A percentile compares a stretch with the other conserved stretches of the same genome.
These are phyloP conservation scores for Claviceps capensis DNA, from an alignment of 2,329 filamentous ascomycete species.

Conservation along the genomic window DNA sequence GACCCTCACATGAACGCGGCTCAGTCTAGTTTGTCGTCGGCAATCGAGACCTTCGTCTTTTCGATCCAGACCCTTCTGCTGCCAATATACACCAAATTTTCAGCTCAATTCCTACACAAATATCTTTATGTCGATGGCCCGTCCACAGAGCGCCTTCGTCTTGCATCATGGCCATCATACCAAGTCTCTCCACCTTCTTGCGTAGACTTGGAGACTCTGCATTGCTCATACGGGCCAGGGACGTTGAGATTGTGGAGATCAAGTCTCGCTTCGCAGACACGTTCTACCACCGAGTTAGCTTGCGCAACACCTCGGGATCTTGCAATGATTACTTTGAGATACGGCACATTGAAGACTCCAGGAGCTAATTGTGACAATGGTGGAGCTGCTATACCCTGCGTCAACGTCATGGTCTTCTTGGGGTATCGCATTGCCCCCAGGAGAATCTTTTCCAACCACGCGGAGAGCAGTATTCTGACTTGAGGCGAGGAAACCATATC, in stretches of 20 bases:
- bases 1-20: background rate
- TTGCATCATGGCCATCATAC: background rate
- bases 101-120: conserved; percentile 9
- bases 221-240: conserved; percentile 18
- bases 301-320: background rate
- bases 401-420: conserved; percentile 10
- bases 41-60: background rate
- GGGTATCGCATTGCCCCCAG: conserved; percentile 12
- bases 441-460: conserved; percentile 14
- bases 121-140: background rate
- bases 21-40: background rate
- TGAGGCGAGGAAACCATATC: background rate
- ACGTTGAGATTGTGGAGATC: conserved; percentile 16
- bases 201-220: conserved; percentile 22
- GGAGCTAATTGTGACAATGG: conserved; percentile 18
- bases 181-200: conserved; percentile 13
- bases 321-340: conserved; percentile 18
- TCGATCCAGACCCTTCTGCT: conserved; percentile 1
- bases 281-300: conserved; percentile 10
- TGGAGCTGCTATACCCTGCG: conserved; percentile 7
- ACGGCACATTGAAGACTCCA: conserved; percentile 22
- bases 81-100: conserved; percentile 15
- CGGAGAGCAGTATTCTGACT: background rate
- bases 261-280: conserved; percentile 15
- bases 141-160: background rate